Conservation (phyloP, 2,329 filamentous ascomycete species). For the Conoideocrella luteorostrata region DNA sequence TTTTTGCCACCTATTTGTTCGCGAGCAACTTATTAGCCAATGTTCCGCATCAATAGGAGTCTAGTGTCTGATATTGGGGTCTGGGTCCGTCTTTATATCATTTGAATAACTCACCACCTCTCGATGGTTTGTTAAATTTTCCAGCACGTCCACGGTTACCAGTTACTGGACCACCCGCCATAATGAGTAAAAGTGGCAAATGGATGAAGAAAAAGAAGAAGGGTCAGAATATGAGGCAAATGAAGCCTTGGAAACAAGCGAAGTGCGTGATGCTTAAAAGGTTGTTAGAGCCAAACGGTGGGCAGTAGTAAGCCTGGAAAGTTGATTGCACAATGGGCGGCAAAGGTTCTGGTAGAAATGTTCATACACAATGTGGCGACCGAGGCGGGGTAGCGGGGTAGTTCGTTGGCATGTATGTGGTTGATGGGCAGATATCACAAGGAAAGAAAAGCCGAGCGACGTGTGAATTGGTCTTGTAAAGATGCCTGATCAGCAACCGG, state of each 20-base stretch:
- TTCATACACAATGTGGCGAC: not conserved
- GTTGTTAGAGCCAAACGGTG: not conserved
- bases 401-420: constrained; percentile 6
- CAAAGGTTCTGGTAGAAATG: constrained; percentile 3
- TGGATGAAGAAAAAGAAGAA: not conserved
- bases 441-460: no score
- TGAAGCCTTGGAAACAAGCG: not conserved
- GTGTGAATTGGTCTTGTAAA: no score
- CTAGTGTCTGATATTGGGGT: no score
- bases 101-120: constrained; percentile 63
- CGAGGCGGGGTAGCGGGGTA: constrained; percentile 34
- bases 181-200: constrained; percentile 20
- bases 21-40: no score
- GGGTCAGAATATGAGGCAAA: no score
- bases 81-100: not conserved
- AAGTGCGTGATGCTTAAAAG: not conserved
- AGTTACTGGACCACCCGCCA: constrained; percentile 40
- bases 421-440: not conserved
- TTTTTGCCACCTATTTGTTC: constrained; percentile 72
- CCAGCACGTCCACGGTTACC: constrained; percentile 71
- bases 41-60: no score
- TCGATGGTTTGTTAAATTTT: constrained; percentile 89
- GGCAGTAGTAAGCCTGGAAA: not conserved
- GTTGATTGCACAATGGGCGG: constrained; percentile 1
- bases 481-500: no score